Percentiles rank a stretch among this genome's conserved stretches.
phyloP scores from a whole-genome alignment of 495 filamentous ascomycete genomes.

The Daldinia caldariorum region DNA sequence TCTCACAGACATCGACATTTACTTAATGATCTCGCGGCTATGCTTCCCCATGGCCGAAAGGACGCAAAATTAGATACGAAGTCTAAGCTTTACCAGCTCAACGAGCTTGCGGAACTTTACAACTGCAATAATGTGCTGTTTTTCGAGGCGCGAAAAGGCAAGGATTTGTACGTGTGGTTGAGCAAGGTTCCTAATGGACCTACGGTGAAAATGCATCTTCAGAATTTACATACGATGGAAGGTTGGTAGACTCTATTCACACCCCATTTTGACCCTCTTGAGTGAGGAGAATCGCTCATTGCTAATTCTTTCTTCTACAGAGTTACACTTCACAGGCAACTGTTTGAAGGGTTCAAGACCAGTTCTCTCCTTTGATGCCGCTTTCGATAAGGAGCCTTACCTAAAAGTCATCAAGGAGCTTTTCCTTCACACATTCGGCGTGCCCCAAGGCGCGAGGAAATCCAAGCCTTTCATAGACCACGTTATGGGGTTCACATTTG shows the following conservation, averaged over 20 bases:
- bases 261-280: neutral
- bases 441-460: conserved; percentile 85
- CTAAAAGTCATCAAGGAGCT: conserved; percentile 83
- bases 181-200: conserved; percentile 92
- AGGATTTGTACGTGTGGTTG: conserved; percentile 95
- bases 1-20: conserved; percentile 82
- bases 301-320: conserved; percentile 49
- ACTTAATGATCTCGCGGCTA: conserved; percentile 84
- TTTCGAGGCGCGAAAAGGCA: conserved; percentile 93
- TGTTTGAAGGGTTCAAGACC: conserved; percentile 95
- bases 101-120: conserved; percentile 96
- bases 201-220: conserved; percentile 80
- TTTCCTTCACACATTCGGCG: conserved; percentile 90
- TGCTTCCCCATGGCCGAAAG: conserved; percentile 91
- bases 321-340: conserved; percentile 96
- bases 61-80: conserved; percentile 98
- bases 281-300: neutral
- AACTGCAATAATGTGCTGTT: conserved; percentile 99
- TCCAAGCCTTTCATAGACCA: conserved; percentile 97
- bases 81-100: conserved; percentile 90
- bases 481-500: conserved; percentile 89
- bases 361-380: conserved; percentile 88
- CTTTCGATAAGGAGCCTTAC: conserved; percentile 80
- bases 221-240: conserved; percentile 63
- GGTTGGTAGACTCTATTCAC: conserved; percentile 44